phyloP scores from a whole-genome alignment of 345 rosid genomes.

The Eucalyptus coolabah region DNA sequence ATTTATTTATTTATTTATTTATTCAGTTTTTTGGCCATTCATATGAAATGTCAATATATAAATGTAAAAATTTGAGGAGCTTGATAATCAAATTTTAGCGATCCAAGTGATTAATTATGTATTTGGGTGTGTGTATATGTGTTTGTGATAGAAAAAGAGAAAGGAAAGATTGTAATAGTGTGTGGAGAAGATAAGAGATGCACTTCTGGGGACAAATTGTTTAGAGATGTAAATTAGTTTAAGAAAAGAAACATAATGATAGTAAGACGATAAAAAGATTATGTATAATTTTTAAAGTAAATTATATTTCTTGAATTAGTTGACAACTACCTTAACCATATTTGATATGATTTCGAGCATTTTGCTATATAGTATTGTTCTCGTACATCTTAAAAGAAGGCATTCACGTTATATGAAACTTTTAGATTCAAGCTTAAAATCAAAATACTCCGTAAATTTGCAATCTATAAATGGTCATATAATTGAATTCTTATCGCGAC shows the following conservation, averaged over 20 bases:
- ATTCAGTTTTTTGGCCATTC: too few species aligned
- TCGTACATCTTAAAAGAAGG: not conserved
- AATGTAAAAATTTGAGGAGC: not conserved
- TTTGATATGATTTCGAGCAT: not conserved
- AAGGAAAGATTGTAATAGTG: not conserved
- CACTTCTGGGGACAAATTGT: not conserved
- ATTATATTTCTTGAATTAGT: not conserved
- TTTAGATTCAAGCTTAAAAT: not conserved
- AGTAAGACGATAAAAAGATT: too few species aligned
- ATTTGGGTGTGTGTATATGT: not conserved
- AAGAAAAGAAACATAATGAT: not conserved
- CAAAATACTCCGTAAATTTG: accelerated
- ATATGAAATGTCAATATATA: too few species aligned
- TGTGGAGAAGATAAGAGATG: not conserved
- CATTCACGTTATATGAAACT: not conserved
- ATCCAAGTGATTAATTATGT: not conserved
- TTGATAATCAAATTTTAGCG: not conserved
- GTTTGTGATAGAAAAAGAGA: not conserved
- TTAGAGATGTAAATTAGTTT: not conserved
- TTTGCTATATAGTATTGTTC: not conserved
- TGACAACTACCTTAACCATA: not conserved
- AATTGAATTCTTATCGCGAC: not conserved
- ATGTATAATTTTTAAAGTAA: too few species aligned
- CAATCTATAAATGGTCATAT: not conserved
- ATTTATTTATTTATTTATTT: too few species aligned